Evolutionary conservation across 208 protist species (phyloP), one percentile per base, ranked within the genome.

Genomic region (Acanthamoeba healyi): DNA sequence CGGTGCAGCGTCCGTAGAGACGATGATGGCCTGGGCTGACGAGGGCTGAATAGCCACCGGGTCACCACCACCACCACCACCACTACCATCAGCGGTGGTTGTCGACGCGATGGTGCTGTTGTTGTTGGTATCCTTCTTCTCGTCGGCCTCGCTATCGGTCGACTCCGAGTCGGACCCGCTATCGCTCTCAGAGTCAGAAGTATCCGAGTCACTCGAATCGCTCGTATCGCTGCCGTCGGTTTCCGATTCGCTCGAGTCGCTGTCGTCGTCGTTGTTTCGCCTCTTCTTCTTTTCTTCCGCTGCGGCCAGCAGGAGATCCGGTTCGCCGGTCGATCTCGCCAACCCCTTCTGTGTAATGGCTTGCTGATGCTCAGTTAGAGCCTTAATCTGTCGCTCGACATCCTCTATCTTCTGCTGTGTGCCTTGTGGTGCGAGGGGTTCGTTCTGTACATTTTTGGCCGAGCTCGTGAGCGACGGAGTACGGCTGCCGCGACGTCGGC

Each of bases 371-470:
- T 81, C 38, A 7, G 70, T 81, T 24, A 81, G 40, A 22, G 34
- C 70, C 70, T 49, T 40, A 42, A 81, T 81, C 46, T 81, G 70
- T 5, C 40, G 70, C 70, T 81, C 70, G 38, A 81, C 70, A 42
- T 49, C 40, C 70, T 40, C 70, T 26, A 81, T 81, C 70, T 81
- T 81, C 40, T 81, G 38, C 70, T 40, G 40, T 36, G 70, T 81
- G 70, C 70, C 70, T 32, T 81, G 34, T 34, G 58, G 58, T 42
- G 22, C 70, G 70, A 81, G 70, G 34, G 38, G 9, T 81, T 81
- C 38, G 70, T 24, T 81, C 38, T 49, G 38, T 81, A 40, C 70
- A 81, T 29, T 49, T 4, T 81, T 40, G 6, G 34, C 26, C 38
- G 34, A 51, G 70, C 40, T 19, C 22, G 70, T 36, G 70, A 81